Base-by-base conservation (phyloP, 2,329 filamentous ascomycete genomes). In the Colletotrichum liaoningense region DNA sequence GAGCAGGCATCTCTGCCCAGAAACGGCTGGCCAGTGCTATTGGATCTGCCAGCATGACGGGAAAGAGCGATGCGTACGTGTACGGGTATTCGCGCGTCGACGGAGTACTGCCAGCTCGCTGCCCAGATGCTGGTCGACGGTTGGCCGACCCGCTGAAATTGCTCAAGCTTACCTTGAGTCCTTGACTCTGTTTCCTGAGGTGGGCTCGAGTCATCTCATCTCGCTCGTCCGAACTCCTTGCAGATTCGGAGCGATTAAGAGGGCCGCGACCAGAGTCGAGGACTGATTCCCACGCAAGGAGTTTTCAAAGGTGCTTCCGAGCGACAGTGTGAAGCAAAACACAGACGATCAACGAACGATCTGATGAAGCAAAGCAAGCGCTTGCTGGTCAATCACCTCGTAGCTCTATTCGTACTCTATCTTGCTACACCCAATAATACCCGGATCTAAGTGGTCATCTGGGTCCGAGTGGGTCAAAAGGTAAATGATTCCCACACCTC, bases 161-260 rank as follows among this genome's bases (percentile, higher is more conserved):
- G 60, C 56, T 46, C 69, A 54, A 72, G 69, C 42, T 54, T 55
- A 59, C 59, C 59, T 59, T 57, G 19, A 58, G n/a, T 72, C 59
- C 59, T 59, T 57, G 19, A 58, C 28, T 72, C 35, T 54, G 58
- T 30, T 38, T 69, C 52, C 58, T 28, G 16, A 57, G 55, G 64
- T 35, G 49, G 69, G 12, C 58, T 72, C 52, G 59, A 49, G 56
- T 73, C 70, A 55, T 69, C 46, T 73, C 71, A 73, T 73, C 71
- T 73, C 67, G 67, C 67, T 70, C 56, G n/a, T 62, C 71, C 57
- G 49, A 71, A 42, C 62, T 73, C 71, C 71, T 66, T 73, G 62
- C 71, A 73, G 71, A 63, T 52, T 57, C 14, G 62, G 67, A 52
- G 26, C 42, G 55, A 24, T 55, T 14, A 56, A 56, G 28, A 28